Conservation (phyloP, 139 green algal genomes). For the Medakamo hakoo region DNA sequence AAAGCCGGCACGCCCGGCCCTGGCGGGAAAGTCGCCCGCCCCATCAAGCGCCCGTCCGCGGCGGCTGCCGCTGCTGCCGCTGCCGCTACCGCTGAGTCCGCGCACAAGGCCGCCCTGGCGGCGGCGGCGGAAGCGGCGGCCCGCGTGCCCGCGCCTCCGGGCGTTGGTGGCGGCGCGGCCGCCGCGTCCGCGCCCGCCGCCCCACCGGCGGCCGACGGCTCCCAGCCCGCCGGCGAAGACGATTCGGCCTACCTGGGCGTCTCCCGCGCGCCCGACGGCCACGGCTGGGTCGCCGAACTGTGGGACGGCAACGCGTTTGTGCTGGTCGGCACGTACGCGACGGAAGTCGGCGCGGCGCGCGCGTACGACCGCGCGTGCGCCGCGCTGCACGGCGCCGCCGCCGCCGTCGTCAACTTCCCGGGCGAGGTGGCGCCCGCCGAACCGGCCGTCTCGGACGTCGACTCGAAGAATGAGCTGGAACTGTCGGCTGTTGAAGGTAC, state of each 20-base stretch:
- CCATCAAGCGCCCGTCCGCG: too few relatives aligned
- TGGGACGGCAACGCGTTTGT: slow-evolving; percentile 5
- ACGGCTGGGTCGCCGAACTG: slow-evolving; percentile 9
- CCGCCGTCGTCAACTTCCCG: slow-evolving; percentile 18
- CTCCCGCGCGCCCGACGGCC: not conserved
- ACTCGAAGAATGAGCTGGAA: not conserved
- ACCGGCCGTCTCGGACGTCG: not conserved
- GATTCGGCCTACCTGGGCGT: slow-evolving; percentile 6
- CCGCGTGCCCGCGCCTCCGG: not conserved
- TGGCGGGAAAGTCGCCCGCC: too few relatives aligned
- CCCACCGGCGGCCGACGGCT: too few relatives aligned
- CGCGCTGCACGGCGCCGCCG: slow-evolving; percentile 1
- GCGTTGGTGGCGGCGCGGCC: not conserved
- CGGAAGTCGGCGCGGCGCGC: slow-evolving; percentile 31
- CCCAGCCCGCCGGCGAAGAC: too few relatives aligned
- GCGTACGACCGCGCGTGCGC: slow-evolving; percentile 31
- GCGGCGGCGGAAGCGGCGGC: not conserved
- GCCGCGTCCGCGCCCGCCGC: not conserved
- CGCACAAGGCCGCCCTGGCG: too few relatives aligned
- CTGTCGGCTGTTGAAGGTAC: not conserved
- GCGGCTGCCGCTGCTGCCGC: too few relatives aligned
- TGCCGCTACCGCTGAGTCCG: too few relatives aligned
- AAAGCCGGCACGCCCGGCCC: not conserved
- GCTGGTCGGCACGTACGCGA: slow-evolving; percentile 35
- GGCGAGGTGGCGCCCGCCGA: slow-evolving; percentile 6